Conservation (phyloP, 345 rosid species). For the Dovyalis caffra region DNA sequence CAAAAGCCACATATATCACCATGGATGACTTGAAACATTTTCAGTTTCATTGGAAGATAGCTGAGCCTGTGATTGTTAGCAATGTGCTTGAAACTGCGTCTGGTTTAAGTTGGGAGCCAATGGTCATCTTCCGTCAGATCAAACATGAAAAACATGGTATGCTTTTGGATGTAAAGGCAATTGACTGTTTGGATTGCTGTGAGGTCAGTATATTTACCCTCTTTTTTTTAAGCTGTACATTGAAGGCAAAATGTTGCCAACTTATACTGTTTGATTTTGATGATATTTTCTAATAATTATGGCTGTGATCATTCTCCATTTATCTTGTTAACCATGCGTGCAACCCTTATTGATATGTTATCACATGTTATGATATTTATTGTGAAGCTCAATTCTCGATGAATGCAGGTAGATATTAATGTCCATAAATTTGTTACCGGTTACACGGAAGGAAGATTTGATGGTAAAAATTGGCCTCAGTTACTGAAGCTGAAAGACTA, state of each 20-base stretch:
- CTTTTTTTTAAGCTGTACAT: slow-evolving; percentile 4
- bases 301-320: no score
- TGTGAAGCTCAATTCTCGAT: slow-evolving; percentile 4
- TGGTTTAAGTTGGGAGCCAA: slow-evolving; percentile 89
- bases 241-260: background rate
- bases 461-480: no score
- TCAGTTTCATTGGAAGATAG: slow-evolving; percentile 71
- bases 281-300: no score
- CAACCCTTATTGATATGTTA: background rate
- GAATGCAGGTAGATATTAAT: background rate
- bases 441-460: no score
- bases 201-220: slow-evolving; percentile 31
- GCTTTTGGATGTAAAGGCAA: slow-evolving; percentile 47
- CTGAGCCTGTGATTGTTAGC: slow-evolving; percentile 67
- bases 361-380: background rate
- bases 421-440: no score
- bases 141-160: slow-evolving; percentile 31
- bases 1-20: slow-evolving; percentile 40
- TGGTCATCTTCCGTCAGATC: slow-evolving; percentile 66
- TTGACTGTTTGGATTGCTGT: slow-evolving; percentile 64
- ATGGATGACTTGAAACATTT: slow-evolving; percentile 56
- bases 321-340: no score
- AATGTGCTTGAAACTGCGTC: slow-evolving; percentile 52
- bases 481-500: no score
- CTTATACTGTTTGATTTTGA: background rate